These are phyloP conservation scores for Trichopus zeylanicus DNA, from an alignment of 116 monocot genomes.

Conservation along the genomic window DNA sequence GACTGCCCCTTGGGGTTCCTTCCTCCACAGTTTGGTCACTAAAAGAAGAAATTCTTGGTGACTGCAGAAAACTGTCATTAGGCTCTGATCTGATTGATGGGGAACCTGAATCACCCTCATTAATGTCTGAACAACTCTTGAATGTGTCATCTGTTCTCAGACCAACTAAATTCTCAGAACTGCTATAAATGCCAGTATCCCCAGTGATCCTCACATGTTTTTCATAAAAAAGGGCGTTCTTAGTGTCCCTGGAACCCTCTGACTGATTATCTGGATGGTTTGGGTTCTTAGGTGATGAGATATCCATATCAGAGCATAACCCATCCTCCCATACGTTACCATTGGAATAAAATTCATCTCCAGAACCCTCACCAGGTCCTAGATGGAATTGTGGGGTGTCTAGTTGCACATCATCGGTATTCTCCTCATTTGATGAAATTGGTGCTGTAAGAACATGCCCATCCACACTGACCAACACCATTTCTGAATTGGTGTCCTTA, in stretches of 20 bases:
- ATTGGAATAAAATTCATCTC: constrained; percentile 38
- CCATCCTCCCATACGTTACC: constrained; percentile 55
- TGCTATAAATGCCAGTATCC: constrained; percentile 3
- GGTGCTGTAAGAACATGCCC: constrained; percentile 94
- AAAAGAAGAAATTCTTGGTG: constrained; percentile 12
- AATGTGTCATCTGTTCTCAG: constrained; percentile 49
- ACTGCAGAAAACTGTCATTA: constrained; percentile 13
- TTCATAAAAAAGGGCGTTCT: constrained; percentile 3
- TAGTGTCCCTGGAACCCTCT: constrained; percentile 6
- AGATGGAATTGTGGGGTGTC: constrained; percentile 83
- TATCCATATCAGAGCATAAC: constrained; percentile 42
- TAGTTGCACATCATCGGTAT: constrained; percentile 46
- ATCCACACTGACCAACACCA: constrained; percentile 83
- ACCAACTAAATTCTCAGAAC: constrained; percentile 12
- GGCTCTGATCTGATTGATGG: background rate
- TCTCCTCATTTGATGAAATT: constrained; percentile 50
- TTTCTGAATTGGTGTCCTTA: constrained; percentile 60
- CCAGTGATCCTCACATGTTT: constrained; percentile 6
- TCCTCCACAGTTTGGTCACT: constrained; percentile 6
- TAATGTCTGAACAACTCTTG: constrained; percentile 60
- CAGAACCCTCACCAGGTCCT: constrained; percentile 70
- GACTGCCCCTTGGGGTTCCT: constrained; percentile 1
- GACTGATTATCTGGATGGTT: constrained; percentile 11
- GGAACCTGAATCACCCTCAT: constrained; percentile 16
- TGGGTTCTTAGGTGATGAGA: constrained; percentile 12